Conservation (phyloP, 139 green algal genomes). For the Tetratostichococcus sp. region DNA sequence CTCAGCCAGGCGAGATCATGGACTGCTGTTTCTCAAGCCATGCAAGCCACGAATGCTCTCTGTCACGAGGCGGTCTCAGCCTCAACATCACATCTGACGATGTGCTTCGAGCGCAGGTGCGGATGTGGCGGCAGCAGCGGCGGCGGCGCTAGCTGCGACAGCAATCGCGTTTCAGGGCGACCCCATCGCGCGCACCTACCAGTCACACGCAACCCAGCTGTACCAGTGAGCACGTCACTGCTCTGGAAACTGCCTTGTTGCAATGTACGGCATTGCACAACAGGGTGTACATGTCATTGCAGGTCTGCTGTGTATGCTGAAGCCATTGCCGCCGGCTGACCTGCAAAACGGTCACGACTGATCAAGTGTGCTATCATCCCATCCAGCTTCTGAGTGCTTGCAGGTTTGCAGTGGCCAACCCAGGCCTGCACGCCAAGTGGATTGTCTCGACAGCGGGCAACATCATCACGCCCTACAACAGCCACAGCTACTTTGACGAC, state of each 20-base stretch:
- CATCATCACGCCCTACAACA: conserved; percentile 24
- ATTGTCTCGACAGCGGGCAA: not conserved
- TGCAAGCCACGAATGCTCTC: too few species aligned
- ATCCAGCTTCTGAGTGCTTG: too few species aligned
- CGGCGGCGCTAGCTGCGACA: conserved; percentile 42
- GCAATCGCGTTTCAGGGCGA: conserved; percentile 34
- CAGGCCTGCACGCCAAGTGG: not conserved
- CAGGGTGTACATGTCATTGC: too few species aligned
- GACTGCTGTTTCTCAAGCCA: too few species aligned
- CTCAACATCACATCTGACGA: too few species aligned
- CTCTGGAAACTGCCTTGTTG: not conserved
- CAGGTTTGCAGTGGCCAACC: not conserved
- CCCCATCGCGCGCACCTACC: not conserved
- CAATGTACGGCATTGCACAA: too few species aligned
- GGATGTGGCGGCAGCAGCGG: conserved; percentile 38
- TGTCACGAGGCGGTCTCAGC: too few species aligned
- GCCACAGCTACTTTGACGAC: conserved; percentile 27
- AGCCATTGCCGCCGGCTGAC: too few species aligned
- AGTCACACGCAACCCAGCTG: not conserved
- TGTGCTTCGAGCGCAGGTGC: conserved; percentile 24
- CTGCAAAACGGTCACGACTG: too few species aligned
- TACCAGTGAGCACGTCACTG: not conserved
- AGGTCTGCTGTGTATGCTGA: not conserved
- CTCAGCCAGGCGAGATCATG: not conserved
- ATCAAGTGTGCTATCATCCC: too few species aligned